phyloP scores from a whole-genome alignment of 2,329 filamentous ascomycete species.

The Ophiostoma quercus region DNA sequence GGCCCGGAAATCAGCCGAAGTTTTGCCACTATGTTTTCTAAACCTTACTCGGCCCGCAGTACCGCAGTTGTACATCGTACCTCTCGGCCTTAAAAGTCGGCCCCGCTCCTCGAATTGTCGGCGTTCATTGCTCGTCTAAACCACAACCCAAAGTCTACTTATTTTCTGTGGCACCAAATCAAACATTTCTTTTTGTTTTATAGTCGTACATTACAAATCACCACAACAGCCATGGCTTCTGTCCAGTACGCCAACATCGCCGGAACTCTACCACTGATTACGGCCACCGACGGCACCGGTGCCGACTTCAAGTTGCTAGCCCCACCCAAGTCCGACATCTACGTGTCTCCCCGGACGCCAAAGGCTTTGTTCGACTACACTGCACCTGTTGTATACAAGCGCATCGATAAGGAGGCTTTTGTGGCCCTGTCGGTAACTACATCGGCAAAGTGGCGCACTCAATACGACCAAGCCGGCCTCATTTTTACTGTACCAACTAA shows the following conservation, averaged over 20 bases:
- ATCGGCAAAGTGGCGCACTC: conserved; percentile 21
- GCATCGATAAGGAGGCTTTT: conserved; percentile 20
- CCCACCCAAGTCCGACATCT: conserved; percentile 27
- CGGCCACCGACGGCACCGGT: conserved; percentile 17
- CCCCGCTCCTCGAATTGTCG: neutral
- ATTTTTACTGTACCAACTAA: conserved; percentile 23
- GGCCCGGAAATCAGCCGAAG: neutral
- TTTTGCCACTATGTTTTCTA: neutral
- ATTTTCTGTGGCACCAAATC: neutral
- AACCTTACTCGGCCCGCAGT: neutral
- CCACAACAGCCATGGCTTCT: neutral
- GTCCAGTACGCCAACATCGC: conserved; percentile 17
- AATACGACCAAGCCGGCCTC: conserved; percentile 26
- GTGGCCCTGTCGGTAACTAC: conserved; percentile 21
- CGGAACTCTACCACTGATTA: neutral
- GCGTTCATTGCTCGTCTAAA: neutral
- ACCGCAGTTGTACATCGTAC: neutral
- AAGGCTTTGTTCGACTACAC: conserved; percentile 20
- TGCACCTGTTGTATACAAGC: conserved; percentile 20
- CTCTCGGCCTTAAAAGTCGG: conserved; percentile 3
- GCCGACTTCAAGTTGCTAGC: conserved; percentile 18
- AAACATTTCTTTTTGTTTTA: too few species aligned
- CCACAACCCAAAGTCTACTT: neutral
- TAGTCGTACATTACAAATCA: neutral
- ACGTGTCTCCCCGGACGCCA: conserved; percentile 21